These are phyloP conservation scores for Trichoderma erinaceum DNA, from an alignment of 495 filamentous ascomycete genomes.

Conservation along the genomic window DNA sequence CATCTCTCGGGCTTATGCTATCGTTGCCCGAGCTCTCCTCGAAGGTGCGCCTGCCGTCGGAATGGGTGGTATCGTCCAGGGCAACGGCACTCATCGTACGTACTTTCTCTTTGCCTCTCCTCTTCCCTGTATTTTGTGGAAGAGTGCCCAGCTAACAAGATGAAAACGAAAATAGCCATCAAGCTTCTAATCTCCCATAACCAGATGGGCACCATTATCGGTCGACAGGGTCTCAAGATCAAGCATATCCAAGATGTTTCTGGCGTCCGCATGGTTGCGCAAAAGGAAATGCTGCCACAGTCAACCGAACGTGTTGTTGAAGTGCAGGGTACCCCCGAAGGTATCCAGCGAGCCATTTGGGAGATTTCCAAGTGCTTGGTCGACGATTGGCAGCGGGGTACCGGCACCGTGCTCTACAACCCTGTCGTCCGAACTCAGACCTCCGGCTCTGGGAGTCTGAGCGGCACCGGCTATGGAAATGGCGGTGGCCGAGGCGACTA, in stretches of 20 bases:
- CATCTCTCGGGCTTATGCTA: constrained; percentile 83
- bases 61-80: constrained; percentile 81
- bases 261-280: constrained; percentile 95
- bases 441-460: constrained; percentile 42
- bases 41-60: constrained; percentile 92
- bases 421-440: constrained; percentile 79
- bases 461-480: constrained; percentile 30
- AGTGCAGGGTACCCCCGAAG: constrained; percentile 85
- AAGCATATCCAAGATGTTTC: constrained; percentile 98
- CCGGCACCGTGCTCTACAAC: constrained; percentile 94
- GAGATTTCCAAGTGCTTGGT: constrained; percentile 98
- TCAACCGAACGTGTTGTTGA: constrained; percentile 99
- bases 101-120: constrained; percentile 22
- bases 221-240: constrained; percentile 92
- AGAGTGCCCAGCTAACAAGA: constrained; percentile 13
- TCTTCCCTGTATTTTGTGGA: neutral
- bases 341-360: constrained; percentile 93
- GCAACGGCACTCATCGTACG: constrained; percentile 91
- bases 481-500: constrained; percentile 42
- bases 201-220: constrained; percentile 99
- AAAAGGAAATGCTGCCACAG: constrained; percentile 99
- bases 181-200: constrained; percentile 98
- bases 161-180: constrained; percentile 56
- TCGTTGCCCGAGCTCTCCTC: constrained; percentile 83
- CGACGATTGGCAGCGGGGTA: constrained; percentile 94